Conservation (phyloP, 306 rosid species). For the Inga laurina region DNA sequence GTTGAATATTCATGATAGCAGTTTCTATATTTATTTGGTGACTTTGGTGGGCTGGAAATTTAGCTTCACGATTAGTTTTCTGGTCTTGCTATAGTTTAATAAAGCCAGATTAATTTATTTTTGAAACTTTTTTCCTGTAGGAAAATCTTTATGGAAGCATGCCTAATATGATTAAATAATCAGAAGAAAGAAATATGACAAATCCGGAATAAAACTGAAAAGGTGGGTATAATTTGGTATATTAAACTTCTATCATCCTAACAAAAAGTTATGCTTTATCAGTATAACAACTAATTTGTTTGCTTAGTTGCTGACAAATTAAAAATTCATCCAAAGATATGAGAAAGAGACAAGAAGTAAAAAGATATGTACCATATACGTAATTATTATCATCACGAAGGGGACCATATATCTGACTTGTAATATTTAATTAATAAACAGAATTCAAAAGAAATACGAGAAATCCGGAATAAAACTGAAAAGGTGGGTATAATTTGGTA, state of each 20-base stretch:
- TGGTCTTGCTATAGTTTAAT: too few relatives aligned
- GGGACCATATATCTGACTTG: background rate
- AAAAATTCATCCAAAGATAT: background rate
- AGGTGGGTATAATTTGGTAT: background rate
- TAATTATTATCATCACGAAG: background rate
- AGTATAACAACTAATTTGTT: background rate
- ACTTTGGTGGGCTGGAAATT: too few relatives aligned
- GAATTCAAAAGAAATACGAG: background rate
- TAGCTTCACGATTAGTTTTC: too few relatives aligned
- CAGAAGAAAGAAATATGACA: background rate
- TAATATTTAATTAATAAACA: background rate
- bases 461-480: background rate
- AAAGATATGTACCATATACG: background rate
- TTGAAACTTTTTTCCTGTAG: too few relatives aligned
- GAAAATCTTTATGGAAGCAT: background rate
- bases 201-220: background rate
- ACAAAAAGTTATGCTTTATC: background rate
- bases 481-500: background rate
- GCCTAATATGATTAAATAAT: background rate
- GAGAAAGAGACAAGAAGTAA: background rate
- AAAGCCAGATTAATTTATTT: too few relatives aligned
- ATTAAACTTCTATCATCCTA: background rate
- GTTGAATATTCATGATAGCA: too few relatives aligned
- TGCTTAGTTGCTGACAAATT: background rate
- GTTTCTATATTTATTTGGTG: too few relatives aligned